These are phyloP conservation scores for Rubroshorea leprosula DNA, from an alignment of 345 rosid genomes.

Conservation along the genomic window DNA sequence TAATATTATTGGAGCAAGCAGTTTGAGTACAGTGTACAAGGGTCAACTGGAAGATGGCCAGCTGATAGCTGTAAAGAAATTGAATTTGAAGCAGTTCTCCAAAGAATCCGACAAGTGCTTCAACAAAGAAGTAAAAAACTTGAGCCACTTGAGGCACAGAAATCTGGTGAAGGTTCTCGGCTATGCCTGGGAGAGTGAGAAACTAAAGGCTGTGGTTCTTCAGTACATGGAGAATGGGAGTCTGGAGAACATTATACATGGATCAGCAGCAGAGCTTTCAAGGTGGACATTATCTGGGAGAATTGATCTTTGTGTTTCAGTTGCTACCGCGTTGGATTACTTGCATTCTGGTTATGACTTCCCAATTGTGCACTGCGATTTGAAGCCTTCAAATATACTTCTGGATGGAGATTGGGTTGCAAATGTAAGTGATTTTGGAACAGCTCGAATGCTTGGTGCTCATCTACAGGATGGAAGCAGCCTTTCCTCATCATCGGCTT, in stretches of 20 bases:
- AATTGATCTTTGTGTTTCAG: slow-evolving; percentile 43
- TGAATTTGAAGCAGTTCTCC: slow-evolving; percentile 66
- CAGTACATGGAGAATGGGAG: slow-evolving; percentile 79
- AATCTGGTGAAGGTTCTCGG: slow-evolving; percentile 76
- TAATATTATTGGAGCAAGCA: slow-evolving; percentile 65
- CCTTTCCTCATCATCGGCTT: slow-evolving; percentile 49
- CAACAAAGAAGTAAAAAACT: slow-evolving; percentile 66
- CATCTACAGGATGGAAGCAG: slow-evolving; percentile 45
- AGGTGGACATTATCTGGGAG: slow-evolving; percentile 45
- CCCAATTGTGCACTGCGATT: slow-evolving; percentile 80
- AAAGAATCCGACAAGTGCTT: slow-evolving; percentile 64
- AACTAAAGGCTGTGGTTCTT: slow-evolving; percentile 69
- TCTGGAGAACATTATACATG: slow-evolving; percentile 56
- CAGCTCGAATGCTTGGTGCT: slow-evolving; percentile 69
- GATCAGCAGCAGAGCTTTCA: slow-evolving; percentile 23
- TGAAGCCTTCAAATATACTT: slow-evolving; percentile 84
- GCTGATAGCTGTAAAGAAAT: slow-evolving; percentile 62
- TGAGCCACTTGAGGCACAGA: slow-evolving; percentile 64
- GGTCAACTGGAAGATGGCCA: slow-evolving; percentile 58
- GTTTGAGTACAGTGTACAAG: slow-evolving; percentile 78
- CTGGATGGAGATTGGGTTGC: slow-evolving; percentile 57
- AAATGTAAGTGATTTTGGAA: slow-evolving; percentile 95
- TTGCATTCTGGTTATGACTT: slow-evolving; percentile 67
- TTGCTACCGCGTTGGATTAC: slow-evolving; percentile 68
- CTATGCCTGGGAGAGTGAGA: slow-evolving; percentile 80